Conservation (phyloP, 116 monocot species). For the Zostera marina region DNA sequence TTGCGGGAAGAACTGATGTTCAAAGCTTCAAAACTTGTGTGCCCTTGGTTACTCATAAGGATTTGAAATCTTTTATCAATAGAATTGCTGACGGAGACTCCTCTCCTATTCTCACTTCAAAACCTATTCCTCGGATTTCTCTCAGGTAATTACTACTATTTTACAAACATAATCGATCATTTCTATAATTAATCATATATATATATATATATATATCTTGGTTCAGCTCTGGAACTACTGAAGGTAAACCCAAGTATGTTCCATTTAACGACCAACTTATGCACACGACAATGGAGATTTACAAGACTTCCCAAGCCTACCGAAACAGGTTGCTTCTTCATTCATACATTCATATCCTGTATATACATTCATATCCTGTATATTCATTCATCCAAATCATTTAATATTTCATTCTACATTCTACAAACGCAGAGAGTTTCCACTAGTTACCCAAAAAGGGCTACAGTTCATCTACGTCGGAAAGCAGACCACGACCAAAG, state of each 20-base stretch:
- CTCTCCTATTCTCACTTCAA: constrained; percentile 32
- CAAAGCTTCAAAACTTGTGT: constrained; percentile 29
- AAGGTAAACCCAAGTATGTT: constrained; percentile 70
- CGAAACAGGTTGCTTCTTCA: constrained; percentile 25
- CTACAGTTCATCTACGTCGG: constrained; percentile 66
- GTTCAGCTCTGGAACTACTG: constrained; percentile 78
- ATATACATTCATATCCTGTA: neutral
- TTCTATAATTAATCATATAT: no score
- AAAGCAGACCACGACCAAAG: constrained; percentile 33
- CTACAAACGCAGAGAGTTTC: constrained; percentile 48
- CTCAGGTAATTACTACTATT: constrained; percentile 31
- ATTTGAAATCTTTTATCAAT: constrained; percentile 30
- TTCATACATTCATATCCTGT: neutral
- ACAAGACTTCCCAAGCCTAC: constrained; percentile 54
- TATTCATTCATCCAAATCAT: neutral
- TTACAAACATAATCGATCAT: neutral
- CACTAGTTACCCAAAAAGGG: constrained; percentile 42
- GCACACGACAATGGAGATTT: constrained; percentile 56
- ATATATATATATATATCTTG: neutral
- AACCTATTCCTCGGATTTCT: constrained; percentile 27
- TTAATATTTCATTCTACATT: no score
- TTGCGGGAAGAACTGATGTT: constrained; percentile 27
- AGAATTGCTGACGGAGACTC: constrained; percentile 36
- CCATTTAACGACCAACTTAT: constrained; percentile 63
- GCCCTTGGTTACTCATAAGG: constrained; percentile 28